phyloP scores from a whole-genome alignment of 805 yeast genomes.

The Myxozyma sirexii region DNA sequence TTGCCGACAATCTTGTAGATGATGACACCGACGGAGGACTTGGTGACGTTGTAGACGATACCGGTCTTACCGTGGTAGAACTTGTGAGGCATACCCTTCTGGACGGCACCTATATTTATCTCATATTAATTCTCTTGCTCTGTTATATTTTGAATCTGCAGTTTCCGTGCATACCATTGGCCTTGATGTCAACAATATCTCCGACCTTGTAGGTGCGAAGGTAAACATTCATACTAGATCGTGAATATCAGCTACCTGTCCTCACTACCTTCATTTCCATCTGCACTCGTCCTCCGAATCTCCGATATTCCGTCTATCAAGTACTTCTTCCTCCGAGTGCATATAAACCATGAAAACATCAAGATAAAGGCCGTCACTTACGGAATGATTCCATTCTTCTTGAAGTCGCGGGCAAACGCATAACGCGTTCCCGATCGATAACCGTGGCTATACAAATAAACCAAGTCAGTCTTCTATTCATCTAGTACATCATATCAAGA shows the following conservation, averaged over 20 bases:
- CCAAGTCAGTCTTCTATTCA: not conserved
- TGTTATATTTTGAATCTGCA: not conserved
- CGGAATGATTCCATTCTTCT: conserved; percentile 91
- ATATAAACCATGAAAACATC: no score
- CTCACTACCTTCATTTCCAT: not conserved
- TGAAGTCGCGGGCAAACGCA: conserved; percentile 99
- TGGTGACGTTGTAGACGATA: conserved; percentile 98
- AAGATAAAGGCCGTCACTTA: conserved; percentile 27
- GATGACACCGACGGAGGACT: conserved; percentile 96
- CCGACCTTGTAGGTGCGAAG: conserved; percentile 98
- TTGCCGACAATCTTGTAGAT: conserved; percentile 97
- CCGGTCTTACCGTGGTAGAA: conserved; percentile 99
- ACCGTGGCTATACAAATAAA: conserved; percentile 67
- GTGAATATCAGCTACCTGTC: not conserved
- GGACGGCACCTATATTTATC: conserved; percentile 63
- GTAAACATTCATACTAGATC: conserved; percentile 74
- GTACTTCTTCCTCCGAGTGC: no score
- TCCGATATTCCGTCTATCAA: no score
- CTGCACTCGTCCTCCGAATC: not conserved
- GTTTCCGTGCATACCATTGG: conserved; percentile 63
- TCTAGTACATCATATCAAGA: no score
- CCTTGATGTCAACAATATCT: conserved; percentile 99
- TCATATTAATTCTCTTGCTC: not conserved
- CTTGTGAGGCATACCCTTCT: conserved; percentile 99
- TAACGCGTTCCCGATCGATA: conserved; percentile 99